Conservation (phyloP, 352 stramenopile species). For the Globisporangium heterothallicum region DNA sequence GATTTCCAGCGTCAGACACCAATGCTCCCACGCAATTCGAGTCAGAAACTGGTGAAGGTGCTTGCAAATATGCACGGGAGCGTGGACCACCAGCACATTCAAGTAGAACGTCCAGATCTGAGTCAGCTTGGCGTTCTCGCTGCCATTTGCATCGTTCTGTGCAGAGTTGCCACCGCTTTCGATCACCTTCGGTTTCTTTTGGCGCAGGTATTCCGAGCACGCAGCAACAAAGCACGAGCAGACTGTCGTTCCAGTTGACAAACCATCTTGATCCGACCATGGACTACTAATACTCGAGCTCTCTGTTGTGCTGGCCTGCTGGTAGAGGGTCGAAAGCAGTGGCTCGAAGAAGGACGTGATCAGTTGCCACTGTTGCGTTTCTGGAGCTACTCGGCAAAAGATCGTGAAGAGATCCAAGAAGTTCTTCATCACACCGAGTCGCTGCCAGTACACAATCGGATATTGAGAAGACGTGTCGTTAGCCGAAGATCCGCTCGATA, state of each 20-base stretch:
- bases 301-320: constrained; percentile 64
- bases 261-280: constrained; percentile 65
- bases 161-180: not conserved
- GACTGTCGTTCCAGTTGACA: constrained; percentile 68
- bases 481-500: constrained; percentile 10
- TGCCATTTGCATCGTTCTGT: not conserved
- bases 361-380: constrained; percentile 61
- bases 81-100: constrained; percentile 62
- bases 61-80: constrained; percentile 74
- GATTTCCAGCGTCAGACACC: constrained; percentile 75
- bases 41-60: constrained; percentile 80
- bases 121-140: constrained; percentile 48
- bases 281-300: constrained; percentile 57
- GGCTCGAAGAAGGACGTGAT: constrained; percentile 76
- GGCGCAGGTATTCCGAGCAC: constrained; percentile 64
- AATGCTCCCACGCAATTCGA: constrained; percentile 76
- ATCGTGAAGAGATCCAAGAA: constrained; percentile 78
- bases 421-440: constrained; percentile 61
- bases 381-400: constrained; percentile 47
- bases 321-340: constrained; percentile 73
- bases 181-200: constrained; percentile 9
- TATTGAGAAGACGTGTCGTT: constrained; percentile 20
- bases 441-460: constrained; percentile 66
- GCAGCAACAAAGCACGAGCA: constrained; percentile 80
- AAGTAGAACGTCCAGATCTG: constrained; percentile 82